phyloP scores from a whole-genome alignment of 2,329 filamentous ascomycete genomes.

The Claviceps africana region DNA sequence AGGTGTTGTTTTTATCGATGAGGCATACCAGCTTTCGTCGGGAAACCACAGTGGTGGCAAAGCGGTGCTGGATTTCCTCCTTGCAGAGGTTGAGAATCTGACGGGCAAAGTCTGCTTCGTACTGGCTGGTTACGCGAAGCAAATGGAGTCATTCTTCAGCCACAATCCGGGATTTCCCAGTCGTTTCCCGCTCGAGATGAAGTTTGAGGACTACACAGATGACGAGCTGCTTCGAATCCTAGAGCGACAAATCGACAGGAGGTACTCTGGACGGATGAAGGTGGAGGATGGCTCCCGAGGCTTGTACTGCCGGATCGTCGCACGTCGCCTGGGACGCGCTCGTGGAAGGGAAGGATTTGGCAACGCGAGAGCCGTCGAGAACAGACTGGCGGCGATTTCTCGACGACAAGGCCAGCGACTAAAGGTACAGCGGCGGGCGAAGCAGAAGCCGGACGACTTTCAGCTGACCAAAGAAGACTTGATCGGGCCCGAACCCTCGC shows the following conservation, averaged over 20 bases:
- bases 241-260: conserved; percentile 34
- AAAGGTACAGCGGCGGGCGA: conserved; percentile 38
- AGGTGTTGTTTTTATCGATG: conserved; percentile 64
- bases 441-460: conserved; percentile 42
- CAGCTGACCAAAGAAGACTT: conserved; percentile 52
- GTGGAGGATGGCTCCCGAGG: conserved; percentile 45
- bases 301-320: conserved; percentile 49
- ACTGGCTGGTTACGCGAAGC: conserved; percentile 56
- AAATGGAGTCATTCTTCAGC: conserved; percentile 65
- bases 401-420: conserved; percentile 6
- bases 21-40: conserved; percentile 59
- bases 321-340: conserved; percentile 44
- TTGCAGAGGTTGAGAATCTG: conserved; percentile 59
- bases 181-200: conserved; percentile 50
- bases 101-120: conserved; percentile 57
- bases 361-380: conserved; percentile 58
- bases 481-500: conserved; percentile 52
- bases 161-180: conserved; percentile 61
- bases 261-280: conserved; percentile 41
- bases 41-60: conserved; percentile 42
- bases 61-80: conserved; percentile 54
- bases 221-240: conserved; percentile 50
- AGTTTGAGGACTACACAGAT: conserved; percentile 57
- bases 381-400: conserved; percentile 36
- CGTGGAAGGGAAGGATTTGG: conserved; percentile 56